Base-by-base conservation (phyloP, 2,329 filamentous ascomycete genomes). In the Sphaerulina musiva region DNA sequence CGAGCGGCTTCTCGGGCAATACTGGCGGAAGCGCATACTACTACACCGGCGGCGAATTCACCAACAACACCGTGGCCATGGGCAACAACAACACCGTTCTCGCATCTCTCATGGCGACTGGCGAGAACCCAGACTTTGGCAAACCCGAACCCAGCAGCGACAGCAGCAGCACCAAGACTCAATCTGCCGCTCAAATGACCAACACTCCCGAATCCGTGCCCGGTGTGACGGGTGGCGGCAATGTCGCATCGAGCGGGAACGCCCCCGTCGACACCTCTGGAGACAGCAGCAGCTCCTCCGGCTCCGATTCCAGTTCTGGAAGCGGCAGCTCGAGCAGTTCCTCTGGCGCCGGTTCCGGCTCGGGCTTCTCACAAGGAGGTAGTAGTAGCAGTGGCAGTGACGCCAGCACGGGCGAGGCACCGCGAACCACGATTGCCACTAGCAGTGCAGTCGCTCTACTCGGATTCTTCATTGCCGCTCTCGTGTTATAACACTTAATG, bases 41-140 rank as follows among this genome's bases (percentile, higher is more conserved):
- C 61, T 95, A 87, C 77, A 85, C 80, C 58, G 76, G 81, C 65
- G 65, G 69, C 20, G 71, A 72, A 0, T 87, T 79, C 53, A 85
- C 86, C 54, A 92, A 95, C 74, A 75, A 86, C 71, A 87, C 89
- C 1, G 80, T 97, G 54, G 74, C 83, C 49, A 84, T 95, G 66
- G 84, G 85, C 61, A 75, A 91, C 71, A 84, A 90, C 68, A 69
- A 77, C 48, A 93, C 90, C 47, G 75, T 89, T 10, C 79, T 98
- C 31, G 85, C 83, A 60, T 93, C 87, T 23, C 81, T 97, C 59
- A 74, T 84, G 50, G 91, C 83, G n/a, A 89, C 87, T 1, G 93
- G 93, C 49, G 78, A 85, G 41, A 79, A 97, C 68, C 88, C 77
- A 12, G 74, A 74, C 20, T 75, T 76, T 41, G 69, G 73, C 48